phyloP scores from a whole-genome alignment of 2,329 filamentous ascomycete genomes.

The Dothideomycetes sp. region DNA sequence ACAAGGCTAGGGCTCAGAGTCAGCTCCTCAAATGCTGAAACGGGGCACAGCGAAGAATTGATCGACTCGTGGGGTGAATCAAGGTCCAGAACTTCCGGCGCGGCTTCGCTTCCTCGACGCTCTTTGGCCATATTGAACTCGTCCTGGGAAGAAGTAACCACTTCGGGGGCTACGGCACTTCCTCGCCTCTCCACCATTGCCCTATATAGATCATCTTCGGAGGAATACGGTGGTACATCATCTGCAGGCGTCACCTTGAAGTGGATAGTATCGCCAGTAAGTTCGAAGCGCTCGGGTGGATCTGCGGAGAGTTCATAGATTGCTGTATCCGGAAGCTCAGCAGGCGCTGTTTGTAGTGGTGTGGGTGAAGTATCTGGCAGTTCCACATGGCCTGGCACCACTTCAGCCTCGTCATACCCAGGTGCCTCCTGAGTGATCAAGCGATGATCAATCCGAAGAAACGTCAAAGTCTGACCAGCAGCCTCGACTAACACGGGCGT shows the following conservation, averaged over 20 bases:
- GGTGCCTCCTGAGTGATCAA: slow-evolving; percentile 38
- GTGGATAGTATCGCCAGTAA: slow-evolving; percentile 25
- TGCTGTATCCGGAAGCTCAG: slow-evolving; percentile 18
- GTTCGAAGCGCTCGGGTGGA: slow-evolving; percentile 22
- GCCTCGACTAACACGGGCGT: slow-evolving; percentile 37
- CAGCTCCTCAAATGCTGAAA: slow-evolving; percentile 5
- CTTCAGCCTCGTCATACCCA: slow-evolving; percentile 8
- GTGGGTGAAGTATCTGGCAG: slow-evolving; percentile 17
- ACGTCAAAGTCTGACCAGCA: slow-evolving; percentile 38
- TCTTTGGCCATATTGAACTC: slow-evolving; percentile 13
- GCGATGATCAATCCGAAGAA: slow-evolving; percentile 44
- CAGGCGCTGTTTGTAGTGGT: slow-evolving; percentile 11
- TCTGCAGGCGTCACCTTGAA: slow-evolving; percentile 21
- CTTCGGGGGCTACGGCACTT: slow-evolving; percentile 36
- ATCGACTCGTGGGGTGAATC: neutral
- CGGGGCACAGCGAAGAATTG: slow-evolving; percentile 9
- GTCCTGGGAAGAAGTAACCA: slow-evolving; percentile 14
- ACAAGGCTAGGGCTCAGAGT: neutral
- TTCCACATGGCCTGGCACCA: slow-evolving; percentile 17
- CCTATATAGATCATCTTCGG: neutral
- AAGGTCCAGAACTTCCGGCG: slow-evolving; percentile 31
- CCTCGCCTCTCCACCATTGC: slow-evolving; percentile 25
- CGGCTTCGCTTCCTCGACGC: slow-evolving; percentile 32
- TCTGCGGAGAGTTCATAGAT: slow-evolving; percentile 16
- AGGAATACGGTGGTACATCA: slow-evolving; percentile 18